Evolutionary conservation across 2,329 filamentous ascomycete genomes (phyloP), one percentile per base, ranked within the genome.

Genomic region (Aureobasidium sp.): DNA sequence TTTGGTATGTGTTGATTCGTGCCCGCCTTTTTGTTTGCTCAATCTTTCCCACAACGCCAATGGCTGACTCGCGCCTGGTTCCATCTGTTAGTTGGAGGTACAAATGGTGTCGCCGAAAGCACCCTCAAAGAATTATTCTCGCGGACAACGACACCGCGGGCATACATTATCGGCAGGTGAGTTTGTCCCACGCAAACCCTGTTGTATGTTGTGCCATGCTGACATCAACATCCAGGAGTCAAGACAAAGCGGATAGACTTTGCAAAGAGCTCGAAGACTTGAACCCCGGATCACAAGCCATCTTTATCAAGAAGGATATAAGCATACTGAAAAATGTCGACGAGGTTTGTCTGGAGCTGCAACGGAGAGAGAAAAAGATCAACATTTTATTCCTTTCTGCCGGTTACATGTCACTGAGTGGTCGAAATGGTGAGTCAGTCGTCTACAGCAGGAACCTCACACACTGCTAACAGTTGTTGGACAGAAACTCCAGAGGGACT

Each of bases 401-500:
- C 1, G 81, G 81, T 3, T 77, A 76, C 66, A 70, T 80, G 64
- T 74, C 74, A 2, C 60, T 76, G 7, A 68, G 68, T 45, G 74
- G 74, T n/a, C 67, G 74, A 6, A 66, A 68, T 11, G 70, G 64
- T 65, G 25, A 54, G 62, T 47, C 21, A n/a, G 13, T 17, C 21
- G 8, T 19, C 3, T 19, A 15, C 45, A 7, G 8, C 3, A n/a
- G 15, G 19, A 23, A 33, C 27, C 27, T 21, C 4, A 3, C 23
- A 49, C 21, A 15, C 17, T 27, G 6, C 35, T 53, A 21, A 57
- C 29, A 35, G 4, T 13, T 4, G 6, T 37, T n/a, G 3, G 31
- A 37, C 57, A 81, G 83, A 84, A 62, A 84, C 82, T 0, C 55
- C 71, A 0, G 84, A 88, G 69, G 81, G 81, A 2, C 73, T 88